Base-by-base conservation (phyloP, 768 basidiomycete genomes). In the Tricholomella constricta region DNA sequence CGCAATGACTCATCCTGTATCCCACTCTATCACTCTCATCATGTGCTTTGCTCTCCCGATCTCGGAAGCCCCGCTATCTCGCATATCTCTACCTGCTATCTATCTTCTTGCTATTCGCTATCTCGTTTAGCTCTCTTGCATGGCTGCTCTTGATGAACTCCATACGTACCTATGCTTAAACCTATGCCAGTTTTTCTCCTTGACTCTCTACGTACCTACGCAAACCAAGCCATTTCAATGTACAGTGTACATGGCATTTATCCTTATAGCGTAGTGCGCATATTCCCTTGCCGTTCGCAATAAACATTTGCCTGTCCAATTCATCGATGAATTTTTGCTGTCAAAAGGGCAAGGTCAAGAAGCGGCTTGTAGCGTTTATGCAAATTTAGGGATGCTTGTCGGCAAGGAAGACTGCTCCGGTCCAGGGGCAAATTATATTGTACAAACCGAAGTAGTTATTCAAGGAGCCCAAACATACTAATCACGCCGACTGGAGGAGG, bases 401-500 rank as follows among this genome's bases (percentile, higher is more conserved):
- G n/a, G n/a, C n/a, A n/a, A n/a, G n/a, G n/a, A 2, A 8, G n/a
- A 15, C 42, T 43, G 26, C 26, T 9, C n/a, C n/a, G 17, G 17
- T 25, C 25, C 15, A 27, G 15, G 25, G 15, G 41, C 41, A 22
- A 15, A 12, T 25, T 11, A 40, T 20, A 14, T 45, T 8, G n/a
- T 27, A 29, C 42, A 26, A 40, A 27, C 20, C 38, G 23, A 26
- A 23, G 15, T 22, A 56, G 45, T 63, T 59, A 78, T 49, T 76
- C 75, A 12, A 76, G 58, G 23, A 75, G 52, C 25, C 89, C 89
- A 60, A 91, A 92, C 57, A 91, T 70, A 62, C 89, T 89, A 51
- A 92, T 76, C 27, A 87, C 78, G 9, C 87, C 85, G 1, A 78
- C 77, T 19, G 88, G 82, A 14, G 82, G 79, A 25, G 86, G 84